phyloP scores from a whole-genome alignment of 768 basidiomycete genomes.

The Podaxis carcinomalis region DNA sequence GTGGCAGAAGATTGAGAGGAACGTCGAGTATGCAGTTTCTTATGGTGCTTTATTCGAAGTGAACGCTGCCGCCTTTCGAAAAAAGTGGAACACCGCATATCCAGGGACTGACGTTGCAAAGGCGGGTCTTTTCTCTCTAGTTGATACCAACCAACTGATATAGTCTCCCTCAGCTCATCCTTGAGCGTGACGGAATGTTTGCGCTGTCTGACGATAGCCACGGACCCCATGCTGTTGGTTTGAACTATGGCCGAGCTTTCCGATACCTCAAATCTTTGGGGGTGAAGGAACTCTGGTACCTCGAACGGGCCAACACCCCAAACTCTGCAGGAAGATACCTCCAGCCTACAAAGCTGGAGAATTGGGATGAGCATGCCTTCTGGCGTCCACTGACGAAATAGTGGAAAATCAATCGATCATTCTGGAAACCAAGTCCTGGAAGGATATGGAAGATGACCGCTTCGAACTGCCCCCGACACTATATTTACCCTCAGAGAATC shows the following conservation, averaged over 20 bases:
- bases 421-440: no score
- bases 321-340: slow-evolving; percentile 45
- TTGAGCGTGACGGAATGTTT: slow-evolving; percentile 65
- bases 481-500: no score
- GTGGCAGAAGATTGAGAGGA: slow-evolving; percentile 66
- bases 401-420: not conserved
- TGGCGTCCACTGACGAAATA: slow-evolving; percentile 33
- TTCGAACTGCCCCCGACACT: no score
- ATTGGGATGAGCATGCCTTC: slow-evolving; percentile 59
- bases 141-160: not conserved
- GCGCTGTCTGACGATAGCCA: slow-evolving; percentile 96
- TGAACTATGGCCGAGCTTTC: slow-evolving; percentile 70
- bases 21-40: slow-evolving; percentile 61
- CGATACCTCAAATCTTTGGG: slow-evolving; percentile 62
- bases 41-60: slow-evolving; percentile 94
- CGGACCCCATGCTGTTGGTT: slow-evolving; percentile 80
- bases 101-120: slow-evolving; percentile 75
- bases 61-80: slow-evolving; percentile 90
- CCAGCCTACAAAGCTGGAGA: slow-evolving; percentile 36
- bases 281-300: slow-evolving; percentile 63
- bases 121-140: slow-evolving; percentile 35
- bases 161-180: slow-evolving; percentile 52
- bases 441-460: no score
- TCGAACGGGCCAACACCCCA: slow-evolving; percentile 35
- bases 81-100: slow-evolving; percentile 84